Evolutionary conservation across 176 grass and related monocot species (phyloP).

Genomic region (Rhynchospora breviuscula): DNA sequence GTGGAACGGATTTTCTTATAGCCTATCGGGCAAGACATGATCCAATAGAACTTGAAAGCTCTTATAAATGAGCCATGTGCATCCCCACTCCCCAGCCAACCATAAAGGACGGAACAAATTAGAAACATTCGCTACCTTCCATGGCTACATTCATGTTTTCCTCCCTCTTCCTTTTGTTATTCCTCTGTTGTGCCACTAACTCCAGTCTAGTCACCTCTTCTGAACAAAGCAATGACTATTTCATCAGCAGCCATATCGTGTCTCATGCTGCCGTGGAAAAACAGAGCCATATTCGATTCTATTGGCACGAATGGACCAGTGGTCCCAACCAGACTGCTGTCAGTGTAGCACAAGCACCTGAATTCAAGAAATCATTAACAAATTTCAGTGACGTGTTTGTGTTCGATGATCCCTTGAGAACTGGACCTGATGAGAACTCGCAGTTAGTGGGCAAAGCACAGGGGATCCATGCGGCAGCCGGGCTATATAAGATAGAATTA

Average conservation of each 20-base stretch:
- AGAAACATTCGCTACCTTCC: too few species aligned
- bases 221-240: too few species aligned
- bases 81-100: too few species aligned
- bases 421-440: constrained; percentile 24
- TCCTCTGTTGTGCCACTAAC: not conserved
- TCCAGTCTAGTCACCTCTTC: too few species aligned
- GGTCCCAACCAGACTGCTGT: constrained; percentile 38
- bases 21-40: too few species aligned
- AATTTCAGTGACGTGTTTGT: constrained; percentile 44
- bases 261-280: too few species aligned
- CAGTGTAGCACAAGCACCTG: not conserved
- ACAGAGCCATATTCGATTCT: too few species aligned
- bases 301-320: constrained; percentile 42
- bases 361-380: constrained; percentile 29
- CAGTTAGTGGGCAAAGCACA: constrained; percentile 33
- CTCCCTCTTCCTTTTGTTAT: not conserved
- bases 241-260: too few species aligned
- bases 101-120: too few species aligned
- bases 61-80: too few species aligned
- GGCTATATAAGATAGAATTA: not conserved
- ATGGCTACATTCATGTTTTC: not conserved
- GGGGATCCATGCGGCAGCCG: constrained; percentile 37
- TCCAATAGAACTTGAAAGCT: too few species aligned
- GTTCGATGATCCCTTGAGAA: constrained; percentile 53
- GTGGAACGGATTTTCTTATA: too few species aligned